Conservation (phyloP, 305 asterid genomes). For the Solanum aculeatissimum region DNA sequence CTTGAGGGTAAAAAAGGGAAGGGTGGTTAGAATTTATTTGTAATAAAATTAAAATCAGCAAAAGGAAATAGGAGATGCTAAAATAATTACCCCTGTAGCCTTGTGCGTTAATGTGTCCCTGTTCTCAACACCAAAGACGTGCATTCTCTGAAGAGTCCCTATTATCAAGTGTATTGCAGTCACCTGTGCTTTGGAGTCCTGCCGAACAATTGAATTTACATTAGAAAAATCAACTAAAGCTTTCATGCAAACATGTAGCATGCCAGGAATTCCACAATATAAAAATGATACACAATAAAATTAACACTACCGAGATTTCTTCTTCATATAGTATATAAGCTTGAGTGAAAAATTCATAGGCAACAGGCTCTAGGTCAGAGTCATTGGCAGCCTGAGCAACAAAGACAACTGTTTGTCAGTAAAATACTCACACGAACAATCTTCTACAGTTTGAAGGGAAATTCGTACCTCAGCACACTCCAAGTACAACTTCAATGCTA, state of each 20-base stretch:
- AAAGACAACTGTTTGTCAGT: conserved; percentile 14
- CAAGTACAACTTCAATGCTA: conserved; percentile 74
- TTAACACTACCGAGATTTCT: conserved; percentile 68
- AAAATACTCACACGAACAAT: neutral
- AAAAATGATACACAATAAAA: neutral
- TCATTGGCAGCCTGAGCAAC: conserved; percentile 89
- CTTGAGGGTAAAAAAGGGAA: conserved; percentile 23
- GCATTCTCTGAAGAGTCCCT: conserved; percentile 98
- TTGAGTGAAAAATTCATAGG: conserved; percentile 97
- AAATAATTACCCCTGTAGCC: conserved; percentile 86
- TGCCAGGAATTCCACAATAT: neutral
- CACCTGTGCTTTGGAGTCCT: conserved; percentile 98
- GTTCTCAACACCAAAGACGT: conserved; percentile 87
- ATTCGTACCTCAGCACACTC: conserved; percentile 94
- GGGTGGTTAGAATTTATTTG: neutral
- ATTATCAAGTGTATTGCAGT: conserved; percentile 81
- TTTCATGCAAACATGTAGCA: neutral
- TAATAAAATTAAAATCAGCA: conserved; percentile 3
- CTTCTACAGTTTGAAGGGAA: neutral
- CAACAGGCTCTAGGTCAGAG: conserved; percentile 94
- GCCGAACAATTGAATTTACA: conserved; percentile 12
- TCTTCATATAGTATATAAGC: conserved; percentile 95
- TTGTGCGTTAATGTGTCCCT: conserved; percentile 97
- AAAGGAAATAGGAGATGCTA: conserved; percentile 4
- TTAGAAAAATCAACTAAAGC: neutral